phyloP scores from a whole-genome alignment of 805 yeast genomes.

The Schwanniomyces pseudopolymorphus region DNA sequence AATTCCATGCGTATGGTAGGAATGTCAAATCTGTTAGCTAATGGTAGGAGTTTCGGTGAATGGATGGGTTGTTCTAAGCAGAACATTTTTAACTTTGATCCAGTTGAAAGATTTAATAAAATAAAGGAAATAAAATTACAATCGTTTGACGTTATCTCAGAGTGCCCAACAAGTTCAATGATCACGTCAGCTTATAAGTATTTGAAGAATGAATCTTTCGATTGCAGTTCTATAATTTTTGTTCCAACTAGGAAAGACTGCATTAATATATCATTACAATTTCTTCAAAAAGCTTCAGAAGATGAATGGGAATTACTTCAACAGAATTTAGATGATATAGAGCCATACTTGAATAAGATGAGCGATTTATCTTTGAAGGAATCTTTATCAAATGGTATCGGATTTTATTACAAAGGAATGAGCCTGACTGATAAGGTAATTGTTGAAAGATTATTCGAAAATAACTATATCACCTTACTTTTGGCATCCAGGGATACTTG shows the following conservation, averaged over 20 bases:
- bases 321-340: slow-evolving; percentile 38
- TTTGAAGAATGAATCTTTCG: slow-evolving; percentile 22
- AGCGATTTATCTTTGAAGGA: slow-evolving; percentile 46
- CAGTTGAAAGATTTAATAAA: slow-evolving; percentile 56
- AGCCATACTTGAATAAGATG: slow-evolving; percentile 42
- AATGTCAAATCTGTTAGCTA: slow-evolving; percentile 66
- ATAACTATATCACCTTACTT: slow-evolving; percentile 55
- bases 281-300: slow-evolving; percentile 35
- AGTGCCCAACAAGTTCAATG: slow-evolving; percentile 55
- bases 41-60: slow-evolving; percentile 74
- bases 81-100: slow-evolving; percentile 67
- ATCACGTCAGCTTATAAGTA: slow-evolving; percentile 48
- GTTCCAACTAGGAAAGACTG: slow-evolving; percentile 56
- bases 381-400: slow-evolving; percentile 61
- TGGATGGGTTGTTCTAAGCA: slow-evolving; percentile 77
- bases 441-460: slow-evolving; percentile 51
- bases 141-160: slow-evolving; percentile 43
- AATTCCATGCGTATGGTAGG: slow-evolving; percentile 60
- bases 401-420: slow-evolving; percentile 62
- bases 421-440: slow-evolving; percentile 47
- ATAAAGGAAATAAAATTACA: slow-evolving; percentile 58
- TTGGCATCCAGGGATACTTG: slow-evolving; percentile 62
- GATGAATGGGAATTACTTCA: slow-evolving; percentile 41
- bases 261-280: slow-evolving; percentile 49
- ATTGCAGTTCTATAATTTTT: slow-evolving; percentile 47